phyloP scores from a whole-genome alignment of 2,329 filamentous ascomycete genomes.

The Immersiporthe knoxdaviesiana region DNA sequence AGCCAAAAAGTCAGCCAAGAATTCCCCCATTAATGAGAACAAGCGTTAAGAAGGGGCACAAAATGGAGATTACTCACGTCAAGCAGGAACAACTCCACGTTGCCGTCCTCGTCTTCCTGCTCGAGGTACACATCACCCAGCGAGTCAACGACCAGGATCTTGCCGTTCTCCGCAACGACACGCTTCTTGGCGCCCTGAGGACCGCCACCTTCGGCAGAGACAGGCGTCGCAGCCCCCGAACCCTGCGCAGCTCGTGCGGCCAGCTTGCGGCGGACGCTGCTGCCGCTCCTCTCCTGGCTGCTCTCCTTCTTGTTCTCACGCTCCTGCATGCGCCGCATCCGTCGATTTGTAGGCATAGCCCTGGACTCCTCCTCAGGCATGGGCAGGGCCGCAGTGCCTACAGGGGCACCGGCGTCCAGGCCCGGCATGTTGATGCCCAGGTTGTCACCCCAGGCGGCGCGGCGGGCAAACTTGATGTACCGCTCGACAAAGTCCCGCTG shows the following conservation, averaged over 20 bases:
- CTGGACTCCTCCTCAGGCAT: constrained; percentile 52
- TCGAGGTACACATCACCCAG: constrained; percentile 94
- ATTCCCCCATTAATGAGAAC: background rate
- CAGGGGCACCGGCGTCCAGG: constrained; percentile 50
- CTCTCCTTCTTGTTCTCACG: constrained; percentile 76
- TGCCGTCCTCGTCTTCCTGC: constrained; percentile 85
- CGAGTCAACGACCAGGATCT: constrained; percentile 90
- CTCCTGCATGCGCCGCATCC: constrained; percentile 87
- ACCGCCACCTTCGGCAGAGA: constrained; percentile 57
- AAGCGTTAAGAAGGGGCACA: too few species aligned
- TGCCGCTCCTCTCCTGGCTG: constrained; percentile 53
- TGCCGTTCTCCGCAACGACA: constrained; percentile 92
- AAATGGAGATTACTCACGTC: constrained; percentile 70
- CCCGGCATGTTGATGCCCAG: constrained; percentile 65
- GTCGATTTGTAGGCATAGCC: constrained; percentile 69
- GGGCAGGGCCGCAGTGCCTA: constrained; percentile 40
- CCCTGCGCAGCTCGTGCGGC: constrained; percentile 41
- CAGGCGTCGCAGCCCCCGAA: constrained; percentile 56
- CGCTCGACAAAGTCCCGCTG: constrained; percentile 89
- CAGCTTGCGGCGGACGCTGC: constrained; percentile 41
- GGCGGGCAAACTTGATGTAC: constrained; percentile 87
- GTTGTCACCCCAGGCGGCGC: constrained; percentile 88
- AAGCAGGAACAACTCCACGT: constrained; percentile 79
- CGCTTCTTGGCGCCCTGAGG: constrained; percentile 81
- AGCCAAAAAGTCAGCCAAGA: constrained; percentile 22